Evolutionary conservation across 2,329 filamentous ascomycete genomes (phyloP), one percentile per base, ranked within the genome.

Genomic region (Epichloe baconii): DNA sequence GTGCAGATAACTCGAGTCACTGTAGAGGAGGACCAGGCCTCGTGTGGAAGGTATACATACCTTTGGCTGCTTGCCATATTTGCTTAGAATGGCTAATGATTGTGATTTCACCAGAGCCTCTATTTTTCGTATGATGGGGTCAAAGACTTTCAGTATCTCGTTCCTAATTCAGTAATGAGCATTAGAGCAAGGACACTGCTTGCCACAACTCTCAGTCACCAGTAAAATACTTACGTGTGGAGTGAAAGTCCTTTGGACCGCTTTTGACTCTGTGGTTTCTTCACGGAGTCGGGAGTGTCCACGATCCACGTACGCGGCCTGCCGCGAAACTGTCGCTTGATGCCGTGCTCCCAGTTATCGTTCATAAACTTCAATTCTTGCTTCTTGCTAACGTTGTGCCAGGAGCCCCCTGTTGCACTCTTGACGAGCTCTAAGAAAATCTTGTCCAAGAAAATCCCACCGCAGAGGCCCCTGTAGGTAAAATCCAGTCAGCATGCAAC

Each of bases 371-470:
- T 52, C 44, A 7, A 37, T n/a, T 21, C 17, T 31, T 0, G 23
- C 54, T 0, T 60, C 38, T 0, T 38, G 49, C 0, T 42, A 0
- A 60, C 61, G 65, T 0, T 51, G 17, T 0, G 15, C 0, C 0
- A 44, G 6, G 15, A 47, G 2, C 5, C 3, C 0, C 52, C 4
- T 0, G 69, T 15, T 7, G 63, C 66, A 0, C 3, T 3, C 31
- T 60, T 55, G 3, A 73, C 52, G 1, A 68, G 47, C 0, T 50
- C 0, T 1, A 61, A 1, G n/a, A 73, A 73, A 0, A 41, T 51
- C 3, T 73, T 61, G 34, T 73, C 69, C 0, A 74, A 59, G 12
- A 72, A 71, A 0, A 71, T 57, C 0, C 59, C 68, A 0, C 71
- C 70, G 2, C 68, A 71, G 0, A 74, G 56, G 0, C 35, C 64